Base-by-base conservation (phyloP, 2,329 filamentous ascomycete species). In the Apiospora aurea region DNA sequence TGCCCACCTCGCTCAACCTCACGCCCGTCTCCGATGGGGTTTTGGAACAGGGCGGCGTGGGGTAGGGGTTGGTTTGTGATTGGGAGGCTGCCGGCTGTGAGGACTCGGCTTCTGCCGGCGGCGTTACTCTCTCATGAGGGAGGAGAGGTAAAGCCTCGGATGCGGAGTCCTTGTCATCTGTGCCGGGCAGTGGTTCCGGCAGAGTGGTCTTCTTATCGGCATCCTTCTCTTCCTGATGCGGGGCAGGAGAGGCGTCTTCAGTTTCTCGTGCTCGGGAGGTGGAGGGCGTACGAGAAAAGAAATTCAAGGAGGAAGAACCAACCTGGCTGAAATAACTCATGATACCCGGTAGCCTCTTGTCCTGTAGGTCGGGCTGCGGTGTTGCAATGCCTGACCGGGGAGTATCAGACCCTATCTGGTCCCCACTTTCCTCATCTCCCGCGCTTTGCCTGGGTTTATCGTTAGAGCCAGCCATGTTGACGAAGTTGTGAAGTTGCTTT, bases 311-410 rank as follows among this genome's bases (percentile, higher is more conserved):
- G 87, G 89, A 90, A 88, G 90, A 89, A 98, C 96, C 92, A 97
- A 99, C 96, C 96, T 99, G 96, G 87, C 93, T 93, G 89, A 98
- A 97, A 88, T 96, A 98, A 88, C 93, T 97, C 89, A 96, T 93
- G 86, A 98, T 97, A 82, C 95, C 94, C 77, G 96, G 96, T 81
- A 97, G 88, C 85, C 96, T 93, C 86, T 97, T 98, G 86, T 99
- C 96, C 80, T 93, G 92, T 75, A 93, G 92, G 84, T 98, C 96
- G 77, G 96, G 96, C 80, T 95, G 93, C 77, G 96, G 96, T 75
- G 96, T 99, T 76, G 94, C 93, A 82, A 97, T 90, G 80, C 95
- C 95, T 77, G 95, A 97, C 79, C 95, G 93, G 78, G 95, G 96
- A 70, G 94, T 95, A 78, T 94, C 93, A 82, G 93, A 93, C 81